These are phyloP conservation scores for Pythium rishiriense DNA, from an alignment of 352 stramenopile genomes.

Conservation along the genomic window DNA sequence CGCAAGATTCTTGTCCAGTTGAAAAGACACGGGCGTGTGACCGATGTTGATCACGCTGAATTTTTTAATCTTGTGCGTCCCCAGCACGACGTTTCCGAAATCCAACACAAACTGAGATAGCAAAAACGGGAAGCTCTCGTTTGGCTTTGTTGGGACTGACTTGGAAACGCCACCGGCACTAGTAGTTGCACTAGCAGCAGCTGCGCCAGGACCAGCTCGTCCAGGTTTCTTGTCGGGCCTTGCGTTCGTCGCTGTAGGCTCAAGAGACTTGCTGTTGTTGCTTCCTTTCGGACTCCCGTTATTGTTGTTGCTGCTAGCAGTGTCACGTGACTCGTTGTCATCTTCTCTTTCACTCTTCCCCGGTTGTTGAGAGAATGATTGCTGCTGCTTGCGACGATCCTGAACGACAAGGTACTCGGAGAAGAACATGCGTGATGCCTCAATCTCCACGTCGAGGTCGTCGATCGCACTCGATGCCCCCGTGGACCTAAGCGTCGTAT, in stretches of 20 bases:
- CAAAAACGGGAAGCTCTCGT: conserved; percentile 71
- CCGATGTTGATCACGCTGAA: conserved; percentile 94
- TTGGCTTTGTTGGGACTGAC: conserved; percentile 18
- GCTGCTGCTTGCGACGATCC: conserved; percentile 40
- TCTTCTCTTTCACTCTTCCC: conserved; percentile 2
- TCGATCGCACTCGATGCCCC: conserved; percentile 33
- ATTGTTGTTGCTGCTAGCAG: background rate
- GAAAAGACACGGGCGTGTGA: conserved; percentile 80
- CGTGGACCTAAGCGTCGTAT: conserved; percentile 21
- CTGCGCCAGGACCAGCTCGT: background rate
- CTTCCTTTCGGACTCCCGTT: background rate
- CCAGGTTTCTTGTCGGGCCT: conserved; percentile 8
- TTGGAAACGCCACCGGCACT: conserved; percentile 21
- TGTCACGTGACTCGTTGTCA: background rate
- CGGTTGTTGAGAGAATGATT: too few relatives aligned
- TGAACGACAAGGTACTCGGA: conserved; percentile 74
- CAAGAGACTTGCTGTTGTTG: background rate
- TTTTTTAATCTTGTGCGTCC: conserved; percentile 89
- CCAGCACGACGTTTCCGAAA: conserved; percentile 93
- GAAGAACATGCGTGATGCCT: conserved; percentile 88
- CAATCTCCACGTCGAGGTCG: conserved; percentile 78
- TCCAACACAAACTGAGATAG: conserved; percentile 91
- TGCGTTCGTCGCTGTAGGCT: background rate
- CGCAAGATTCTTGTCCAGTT: conserved; percentile 92
- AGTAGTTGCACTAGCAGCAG: background rate